Percentiles rank a stretch among this genome's conserved stretches.
Evolutionary conservation across 2,329 filamentous ascomycete genomes (phyloP).

Genomic region (Nannizziopsis arthrosporioides): DNA sequence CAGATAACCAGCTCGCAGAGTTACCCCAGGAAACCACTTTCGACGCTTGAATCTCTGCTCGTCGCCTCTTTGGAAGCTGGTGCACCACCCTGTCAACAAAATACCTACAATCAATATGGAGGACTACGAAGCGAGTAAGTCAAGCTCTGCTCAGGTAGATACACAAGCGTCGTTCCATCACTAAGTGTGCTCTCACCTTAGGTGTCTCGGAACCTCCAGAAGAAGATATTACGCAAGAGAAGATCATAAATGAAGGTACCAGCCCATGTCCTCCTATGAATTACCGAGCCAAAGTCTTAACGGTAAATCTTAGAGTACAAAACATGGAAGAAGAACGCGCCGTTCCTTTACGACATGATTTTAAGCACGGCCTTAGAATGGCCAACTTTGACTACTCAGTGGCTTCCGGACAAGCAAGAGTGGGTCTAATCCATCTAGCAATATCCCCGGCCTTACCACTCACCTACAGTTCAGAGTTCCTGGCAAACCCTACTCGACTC

Average conservation of each 20-base stretch:
- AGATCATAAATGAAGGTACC: slow-evolving; percentile 82
- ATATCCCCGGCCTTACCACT: slow-evolving; percentile 10
- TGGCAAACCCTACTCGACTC: slow-evolving; percentile 74
- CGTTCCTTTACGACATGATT: slow-evolving; percentile 97
- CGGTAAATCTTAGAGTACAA: slow-evolving; percentile 67
- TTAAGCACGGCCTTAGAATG: slow-evolving; percentile 89
- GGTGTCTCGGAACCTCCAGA: slow-evolving; percentile 41
- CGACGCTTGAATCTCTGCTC: background rate
- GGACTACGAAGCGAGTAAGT: slow-evolving; percentile 8
- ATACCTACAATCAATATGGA: background rate
- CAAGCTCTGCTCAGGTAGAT: background rate
- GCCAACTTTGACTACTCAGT: slow-evolving; percentile 94
- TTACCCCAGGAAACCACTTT: no score
- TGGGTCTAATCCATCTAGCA: slow-evolving; percentile 26
- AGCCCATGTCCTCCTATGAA: background rate
- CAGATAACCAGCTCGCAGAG: no score
- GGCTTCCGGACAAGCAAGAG: slow-evolving; percentile 91
- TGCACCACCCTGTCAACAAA: no score
- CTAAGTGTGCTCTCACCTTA: background rate
- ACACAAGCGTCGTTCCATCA: background rate
- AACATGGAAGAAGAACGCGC: slow-evolving; percentile 99
- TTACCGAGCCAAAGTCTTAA: background rate
- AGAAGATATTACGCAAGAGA: slow-evolving; percentile 66
- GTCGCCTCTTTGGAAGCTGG: background rate
- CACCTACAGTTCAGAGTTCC: slow-evolving; percentile 43